A percentile compares a stretch with the other conserved stretches of the same genome.
Conservation (phyloP, 176 grass and related monocot species). For the Oryza glumipatula region DNA sequence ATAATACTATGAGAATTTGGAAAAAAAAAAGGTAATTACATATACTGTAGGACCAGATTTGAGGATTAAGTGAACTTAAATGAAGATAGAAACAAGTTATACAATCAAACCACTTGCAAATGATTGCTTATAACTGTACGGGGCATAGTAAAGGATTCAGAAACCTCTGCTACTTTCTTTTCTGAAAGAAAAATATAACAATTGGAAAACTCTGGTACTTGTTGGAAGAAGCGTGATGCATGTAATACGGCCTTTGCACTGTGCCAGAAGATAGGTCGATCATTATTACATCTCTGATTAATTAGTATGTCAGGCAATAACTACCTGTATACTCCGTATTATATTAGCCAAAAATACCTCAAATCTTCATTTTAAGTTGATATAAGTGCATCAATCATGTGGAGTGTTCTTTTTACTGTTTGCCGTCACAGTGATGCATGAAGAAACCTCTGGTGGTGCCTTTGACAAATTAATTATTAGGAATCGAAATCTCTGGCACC, state of each 20-base stretch:
- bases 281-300: too few relatives aligned
- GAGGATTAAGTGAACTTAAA: too few relatives aligned
- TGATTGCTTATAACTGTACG: not conserved
- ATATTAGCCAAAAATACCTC: not conserved
- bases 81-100: not conserved
- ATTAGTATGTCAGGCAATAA: too few relatives aligned
- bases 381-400: not conserved
- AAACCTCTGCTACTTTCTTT: not conserved
- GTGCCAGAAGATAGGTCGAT: not conserved
- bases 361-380: not conserved
- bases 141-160: constrained; percentile 20
- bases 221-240: constrained; percentile 1
- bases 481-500: not conserved
- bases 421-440: constrained; percentile 24
- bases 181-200: not conserved
- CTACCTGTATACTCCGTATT: not conserved
- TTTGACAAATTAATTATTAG: not conserved
- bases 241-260: too few relatives aligned
- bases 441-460: constrained; percentile 2
- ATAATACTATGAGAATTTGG: too few relatives aligned
- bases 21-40: too few relatives aligned
- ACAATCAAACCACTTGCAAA: not conserved
- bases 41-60: too few relatives aligned
- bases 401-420: not conserved
- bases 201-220: not conserved